These are phyloP conservation scores for Phylloporus rhodoxanthus DNA, from an alignment of 768 basidiomycete species.

Conservation along the genomic window DNA sequence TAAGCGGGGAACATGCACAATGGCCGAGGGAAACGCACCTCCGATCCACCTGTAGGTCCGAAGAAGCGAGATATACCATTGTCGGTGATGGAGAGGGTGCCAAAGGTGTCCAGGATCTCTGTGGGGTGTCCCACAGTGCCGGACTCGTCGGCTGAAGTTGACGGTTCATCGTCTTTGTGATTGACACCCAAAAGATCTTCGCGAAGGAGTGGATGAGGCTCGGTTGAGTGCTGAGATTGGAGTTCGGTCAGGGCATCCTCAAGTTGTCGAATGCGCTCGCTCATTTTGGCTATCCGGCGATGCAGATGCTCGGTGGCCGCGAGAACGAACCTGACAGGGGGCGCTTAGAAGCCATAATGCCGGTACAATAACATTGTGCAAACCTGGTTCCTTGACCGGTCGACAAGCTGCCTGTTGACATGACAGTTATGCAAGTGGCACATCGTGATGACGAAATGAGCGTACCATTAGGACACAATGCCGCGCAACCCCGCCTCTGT, in stretches of 20 bases:
- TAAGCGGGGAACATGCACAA: constrained; percentile 5
- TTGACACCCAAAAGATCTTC: constrained; percentile 40
- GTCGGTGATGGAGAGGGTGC: constrained; percentile 55
- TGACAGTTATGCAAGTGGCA: neutral
- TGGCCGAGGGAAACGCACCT: constrained; percentile 40
- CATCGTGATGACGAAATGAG: constrained; percentile 9
- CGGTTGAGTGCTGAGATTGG: constrained; percentile 45
- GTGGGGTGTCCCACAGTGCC: constrained; percentile 15
- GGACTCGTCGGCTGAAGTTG: constrained; percentile 23
- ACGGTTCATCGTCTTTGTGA: constrained; percentile 26
- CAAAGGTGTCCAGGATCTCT: constrained; percentile 52
- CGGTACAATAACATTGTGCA: constrained; percentile 5
- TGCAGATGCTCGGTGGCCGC: constrained; percentile 65
- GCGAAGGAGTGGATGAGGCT: constrained; percentile 57
- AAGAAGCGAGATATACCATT: constrained; percentile 59
- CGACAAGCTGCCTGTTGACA: constrained; percentile 53
- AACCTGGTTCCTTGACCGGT: constrained; percentile 77
- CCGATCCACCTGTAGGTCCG: constrained; percentile 61
- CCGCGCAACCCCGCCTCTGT: constrained; percentile 61
- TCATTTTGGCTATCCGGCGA: constrained; percentile 47
- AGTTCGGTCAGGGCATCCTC: constrained; percentile 55
- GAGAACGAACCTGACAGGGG: constrained; percentile 43
- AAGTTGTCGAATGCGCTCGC: constrained; percentile 49
- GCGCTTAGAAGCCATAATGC: constrained; percentile 5
- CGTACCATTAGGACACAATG: constrained; percentile 67